Percentiles rank a stretch among this genome's conserved stretches.
Evolutionary conservation across 208 protist genomes (phyloP).

Genomic region (Leptomonas pyrrhocoris): DNA sequence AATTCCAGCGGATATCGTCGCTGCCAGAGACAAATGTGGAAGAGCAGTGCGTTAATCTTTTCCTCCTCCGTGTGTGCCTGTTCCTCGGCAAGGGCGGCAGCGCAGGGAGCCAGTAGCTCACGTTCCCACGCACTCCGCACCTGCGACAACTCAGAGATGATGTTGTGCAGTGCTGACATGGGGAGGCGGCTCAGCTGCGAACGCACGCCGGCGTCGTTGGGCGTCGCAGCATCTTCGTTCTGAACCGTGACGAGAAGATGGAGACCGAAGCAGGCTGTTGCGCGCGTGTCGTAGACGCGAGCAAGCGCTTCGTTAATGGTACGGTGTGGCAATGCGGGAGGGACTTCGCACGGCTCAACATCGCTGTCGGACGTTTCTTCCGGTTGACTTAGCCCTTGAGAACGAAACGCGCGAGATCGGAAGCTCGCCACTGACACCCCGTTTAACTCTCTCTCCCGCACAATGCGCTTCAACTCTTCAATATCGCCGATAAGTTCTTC

Average conservation of each 20-base stretch:
- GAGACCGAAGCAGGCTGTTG: conserved; percentile 20
- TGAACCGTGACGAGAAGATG: conserved; percentile 24
- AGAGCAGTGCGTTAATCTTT: conserved; percentile 43
- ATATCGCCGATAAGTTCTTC: conserved; percentile 12
- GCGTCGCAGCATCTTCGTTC: conserved; percentile 4
- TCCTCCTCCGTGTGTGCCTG: conserved; percentile 1
- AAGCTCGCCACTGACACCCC: neutral
- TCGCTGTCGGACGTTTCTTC: conserved; percentile 2
- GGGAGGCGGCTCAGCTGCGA: conserved; percentile 28
- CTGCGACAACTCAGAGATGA: conserved; percentile 16
- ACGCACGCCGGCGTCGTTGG: neutral
- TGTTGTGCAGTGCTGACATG: conserved; percentile 24
- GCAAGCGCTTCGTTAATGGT: conserved; percentile 4
- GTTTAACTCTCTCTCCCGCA: conserved; percentile 17
- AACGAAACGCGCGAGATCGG: neutral
- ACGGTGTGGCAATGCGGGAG: neutral
- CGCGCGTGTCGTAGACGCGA: conserved; percentile 10
- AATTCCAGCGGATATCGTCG: conserved; percentile 66
- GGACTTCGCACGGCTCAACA: neutral
- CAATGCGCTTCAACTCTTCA: neutral
- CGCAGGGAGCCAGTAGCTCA: conserved; percentile 20
- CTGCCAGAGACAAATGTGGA: conserved; percentile 79
- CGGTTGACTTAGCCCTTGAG: neutral
- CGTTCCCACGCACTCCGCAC: conserved; percentile 29
- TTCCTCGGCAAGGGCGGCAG: conserved; percentile 4